Evolutionary conservation across 768 basidiomycete genomes (phyloP), one percentile per base, ranked within the genome.

Genomic region (Rhizopogon sp.): DNA sequence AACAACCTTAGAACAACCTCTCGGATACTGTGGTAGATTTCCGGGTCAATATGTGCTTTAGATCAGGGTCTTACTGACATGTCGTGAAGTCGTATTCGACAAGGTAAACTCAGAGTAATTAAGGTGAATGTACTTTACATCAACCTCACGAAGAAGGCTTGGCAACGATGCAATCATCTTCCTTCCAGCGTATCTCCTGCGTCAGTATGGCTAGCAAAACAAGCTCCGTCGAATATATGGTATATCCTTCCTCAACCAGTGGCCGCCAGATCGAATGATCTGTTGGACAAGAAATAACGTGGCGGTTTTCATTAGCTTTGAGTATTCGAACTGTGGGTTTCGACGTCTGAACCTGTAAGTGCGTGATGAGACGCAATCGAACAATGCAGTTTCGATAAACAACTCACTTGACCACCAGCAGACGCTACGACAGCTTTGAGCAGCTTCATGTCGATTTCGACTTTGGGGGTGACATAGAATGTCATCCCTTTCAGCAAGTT

Each of bases 381-480:
- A 20, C n/a, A 8, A 20, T 10, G 7, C 17, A 49, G 29, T 29
- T 29, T 39, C 20, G 16, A 14, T 46, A 20, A 3, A 58, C 8
- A 10, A 67, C 76, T 20, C 46, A 91, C 88, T 71, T 82, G 78
- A 0, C 90, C 93, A 3, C 92, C 90, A 58, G 81, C 79, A 0
- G 86, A 82, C 6, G 72, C 69, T 5, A 93, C 75, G 5, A 95
- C 83, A 45, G 81, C 82, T 72, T 82, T 86, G 53, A 94, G 69
- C 37, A 90, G 64, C 60, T 81, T 81, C 42, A 68, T 63, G 46
- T 85, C 83, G 1, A 86, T 73, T 0, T 74, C 64, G 1, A 91
- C 83, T 56, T 79, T 83, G 0, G 79, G 76, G 0, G 90, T 93
- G 49, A 92, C 69, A 60, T 91, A 93, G 70, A 95, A 91, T 0